Evolutionary conservation across 2,329 filamentous ascomycete genomes (phyloP).

Genomic region (Penicillium expansum): DNA sequence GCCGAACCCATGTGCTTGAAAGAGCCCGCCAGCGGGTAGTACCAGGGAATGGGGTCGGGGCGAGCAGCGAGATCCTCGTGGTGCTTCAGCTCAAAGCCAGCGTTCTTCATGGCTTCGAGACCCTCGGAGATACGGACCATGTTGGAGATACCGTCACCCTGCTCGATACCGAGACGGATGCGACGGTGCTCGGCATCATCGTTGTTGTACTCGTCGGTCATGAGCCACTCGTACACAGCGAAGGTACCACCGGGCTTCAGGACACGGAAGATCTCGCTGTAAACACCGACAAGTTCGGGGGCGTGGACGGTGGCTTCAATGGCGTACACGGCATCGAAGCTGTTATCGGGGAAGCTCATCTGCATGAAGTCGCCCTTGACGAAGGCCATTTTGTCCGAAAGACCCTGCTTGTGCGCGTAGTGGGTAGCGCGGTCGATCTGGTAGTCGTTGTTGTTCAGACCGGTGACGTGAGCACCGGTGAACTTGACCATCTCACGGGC

Average conservation of each 20-base stretch:
- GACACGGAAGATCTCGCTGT: slow-evolving; percentile 90
- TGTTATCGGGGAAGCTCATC: slow-evolving; percentile 91
- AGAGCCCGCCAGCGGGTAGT: slow-evolving; percentile 85
- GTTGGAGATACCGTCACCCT: slow-evolving; percentile 94
- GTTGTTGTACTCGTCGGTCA: slow-evolving; percentile 95
- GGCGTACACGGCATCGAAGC: slow-evolving; percentile 91
- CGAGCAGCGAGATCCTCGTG: slow-evolving; percentile 83
- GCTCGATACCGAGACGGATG: slow-evolving; percentile 91
- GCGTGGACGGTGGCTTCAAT: slow-evolving; percentile 98
- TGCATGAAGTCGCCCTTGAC: slow-evolving; percentile 99
- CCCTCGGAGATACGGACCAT: slow-evolving; percentile 88
- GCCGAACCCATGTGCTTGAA: slow-evolving; percentile 77
- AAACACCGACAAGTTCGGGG: slow-evolving; percentile 84
- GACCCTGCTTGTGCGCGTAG: slow-evolving; percentile 77
- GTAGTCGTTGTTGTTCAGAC: slow-evolving; percentile 99
- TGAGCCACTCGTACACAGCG: slow-evolving; percentile 98
- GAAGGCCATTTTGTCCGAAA: slow-evolving; percentile 76
- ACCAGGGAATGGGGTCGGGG: slow-evolving; percentile 79
- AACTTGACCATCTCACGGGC: slow-evolving; percentile 97
- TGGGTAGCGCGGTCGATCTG: slow-evolving; percentile 90
- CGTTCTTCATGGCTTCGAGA: slow-evolving; percentile 75
- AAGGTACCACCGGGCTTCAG: slow-evolving; percentile 95
- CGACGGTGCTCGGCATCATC: slow-evolving; percentile 79
- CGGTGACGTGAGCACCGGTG: slow-evolving; percentile 81
- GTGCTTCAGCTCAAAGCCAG: slow-evolving; percentile 79